These are phyloP conservation scores for Flaveria floridana DNA, from an alignment of 140 eudicot species.

Conservation along the genomic window DNA sequence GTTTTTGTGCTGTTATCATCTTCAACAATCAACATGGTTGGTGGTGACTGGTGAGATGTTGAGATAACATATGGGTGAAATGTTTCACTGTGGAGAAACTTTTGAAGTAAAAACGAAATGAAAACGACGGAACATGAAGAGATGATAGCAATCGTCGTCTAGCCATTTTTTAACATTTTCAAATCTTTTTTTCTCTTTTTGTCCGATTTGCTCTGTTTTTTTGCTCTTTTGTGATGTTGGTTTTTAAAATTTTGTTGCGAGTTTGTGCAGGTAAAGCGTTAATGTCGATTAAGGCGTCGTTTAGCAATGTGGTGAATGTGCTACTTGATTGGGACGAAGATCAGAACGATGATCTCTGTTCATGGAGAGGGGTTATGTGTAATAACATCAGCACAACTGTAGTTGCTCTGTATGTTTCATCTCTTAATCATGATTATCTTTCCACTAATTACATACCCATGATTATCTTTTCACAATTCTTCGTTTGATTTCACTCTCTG, in stretches of 20 bases:
- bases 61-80: no score
- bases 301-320: slow-evolving; percentile 67
- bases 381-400: slow-evolving; percentile 61
- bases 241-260: background rate
- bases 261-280: slow-evolving; percentile 59
- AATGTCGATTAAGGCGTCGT: slow-evolving; percentile 72
- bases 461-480: background rate
- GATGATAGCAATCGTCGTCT: background rate
- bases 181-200: background rate
- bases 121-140: slow-evolving; percentile 21
- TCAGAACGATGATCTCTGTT: slow-evolving; percentile 67
- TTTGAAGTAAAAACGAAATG: slow-evolving; percentile 7
- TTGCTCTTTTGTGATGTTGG: background rate
- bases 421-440: background rate
- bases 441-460: background rate
- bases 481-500: slow-evolving; percentile 3
- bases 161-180: background rate
- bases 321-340: slow-evolving; percentile 80
- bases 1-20: no score
- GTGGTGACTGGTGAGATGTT: no score
- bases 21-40: no score
- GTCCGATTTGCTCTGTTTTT: slow-evolving; percentile 1
- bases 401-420: slow-evolving; percentile 60
- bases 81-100: slow-evolving; percentile 24
- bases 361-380: slow-evolving; percentile 80